Evolutionary conservation across 2,329 filamentous ascomycete species (phyloP), one percentile per base, ranked within the genome.

Genomic region (Aspergillus ustus): DNA sequence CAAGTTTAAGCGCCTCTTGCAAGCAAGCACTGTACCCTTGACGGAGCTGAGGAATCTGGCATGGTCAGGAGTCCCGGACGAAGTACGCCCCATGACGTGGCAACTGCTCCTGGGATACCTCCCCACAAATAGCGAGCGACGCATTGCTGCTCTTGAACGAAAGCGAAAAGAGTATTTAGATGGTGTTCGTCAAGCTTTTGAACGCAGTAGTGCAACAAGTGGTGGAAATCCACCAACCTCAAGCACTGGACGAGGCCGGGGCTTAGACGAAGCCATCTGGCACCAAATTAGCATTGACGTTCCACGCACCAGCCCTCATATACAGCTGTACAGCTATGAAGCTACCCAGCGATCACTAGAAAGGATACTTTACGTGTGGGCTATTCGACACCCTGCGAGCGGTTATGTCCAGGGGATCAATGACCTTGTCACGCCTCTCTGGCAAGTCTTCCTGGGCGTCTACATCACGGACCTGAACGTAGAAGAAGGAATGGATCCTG

Each of bases 241-340:
- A 7, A 73, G 65, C 34, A 74, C 78, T 13, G 84, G 87, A 48
- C 82, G 84, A 64, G 87, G 88, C 2, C 86, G 91, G 58, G 94
- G 93, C 2, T 80, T 99, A 19, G 96, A 99, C 70, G 95, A 99
- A 80, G 91, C 92, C n/a, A 89, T 99, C 62, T 99, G 95, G 95
- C 95, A 99, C 80, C 95, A 99, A 74, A 98, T 99, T 78, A 97
- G 93, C 77, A 99, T 99, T 72, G 95, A 99, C 73, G 92, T 98
- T 22, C 95, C 95, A 2, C 88, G 95, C 54, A 99, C 95, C 4
- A 98, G 97, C 73, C 95, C 95, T 11, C 95, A 98, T 77, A 89
- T 99, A 57, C 91, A 96, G 69, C 84, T 99, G 0, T 99, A 99
- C 78, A 87, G 92, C 67, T 98, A 97, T 73, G 94, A 98, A 77